A percentile compares a stretch with the other conserved stretches of the same genome.
Conservation (phyloP, 2,329 filamentous ascomycete species). For the Ceratocystis smalleyi region DNA sequence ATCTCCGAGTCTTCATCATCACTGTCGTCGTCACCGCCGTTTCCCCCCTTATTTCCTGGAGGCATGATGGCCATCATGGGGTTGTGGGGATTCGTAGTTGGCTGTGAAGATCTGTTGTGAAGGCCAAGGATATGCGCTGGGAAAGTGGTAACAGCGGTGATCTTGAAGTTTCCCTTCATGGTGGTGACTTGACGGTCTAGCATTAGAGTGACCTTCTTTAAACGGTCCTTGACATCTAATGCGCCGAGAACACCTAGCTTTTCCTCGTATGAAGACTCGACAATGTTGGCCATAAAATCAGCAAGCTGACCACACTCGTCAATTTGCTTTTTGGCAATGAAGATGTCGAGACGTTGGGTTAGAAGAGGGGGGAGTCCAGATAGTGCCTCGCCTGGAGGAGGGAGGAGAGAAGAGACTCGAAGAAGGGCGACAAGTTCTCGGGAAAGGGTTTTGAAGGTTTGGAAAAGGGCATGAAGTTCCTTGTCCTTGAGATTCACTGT, state of each 20-base stretch:
- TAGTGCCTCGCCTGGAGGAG: constrained; percentile 49
- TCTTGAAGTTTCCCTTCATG: constrained; percentile 76
- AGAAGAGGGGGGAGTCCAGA: constrained; percentile 66
- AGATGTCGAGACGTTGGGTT: constrained; percentile 70
- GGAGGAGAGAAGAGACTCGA: constrained; percentile 69
- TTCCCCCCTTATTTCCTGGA: constrained; percentile 19
- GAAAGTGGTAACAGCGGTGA: constrained; percentile 60
- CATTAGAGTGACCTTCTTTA: constrained; percentile 70
- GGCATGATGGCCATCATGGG: constrained; percentile 25
- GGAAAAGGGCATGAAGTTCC: constrained; percentile 55
- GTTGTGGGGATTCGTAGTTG: constrained; percentile 22
- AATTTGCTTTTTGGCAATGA: constrained; percentile 68
- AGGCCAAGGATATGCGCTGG: constrained; percentile 39
- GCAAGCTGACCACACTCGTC: constrained; percentile 72
- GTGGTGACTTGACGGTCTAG: constrained; percentile 65
- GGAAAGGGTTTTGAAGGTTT: constrained; percentile 67
- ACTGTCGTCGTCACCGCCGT: constrained; percentile 42
- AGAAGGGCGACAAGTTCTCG: constrained; percentile 75
- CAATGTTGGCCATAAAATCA: constrained; percentile 91
- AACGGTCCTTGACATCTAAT: constrained; percentile 58
- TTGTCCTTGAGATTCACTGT: constrained; percentile 31
- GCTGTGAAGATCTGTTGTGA: constrained; percentile 19
- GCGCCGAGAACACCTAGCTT: constrained; percentile 78
- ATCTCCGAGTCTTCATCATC: constrained; percentile 80
- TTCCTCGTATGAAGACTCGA: constrained; percentile 77